Evolutionary conservation across 192 early-diverging fungal species (phyloP).

Genomic region (Paraglomus brasilianum): DNA sequence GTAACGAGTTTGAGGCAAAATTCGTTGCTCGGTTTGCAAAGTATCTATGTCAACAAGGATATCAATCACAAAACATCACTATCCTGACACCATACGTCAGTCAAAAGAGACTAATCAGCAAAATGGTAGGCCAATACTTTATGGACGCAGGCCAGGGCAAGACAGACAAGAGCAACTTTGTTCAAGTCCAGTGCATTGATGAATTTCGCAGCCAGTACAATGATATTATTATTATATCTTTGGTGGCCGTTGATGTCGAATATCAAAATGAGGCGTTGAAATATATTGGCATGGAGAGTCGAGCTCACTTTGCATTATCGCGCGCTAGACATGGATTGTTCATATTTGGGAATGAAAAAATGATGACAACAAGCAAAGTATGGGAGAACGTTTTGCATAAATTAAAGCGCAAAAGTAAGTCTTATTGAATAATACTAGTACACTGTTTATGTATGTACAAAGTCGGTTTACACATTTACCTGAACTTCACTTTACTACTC

Average conservation of each 20-base stretch:
- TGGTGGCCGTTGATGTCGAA: conserved; percentile 66
- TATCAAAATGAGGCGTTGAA: conserved; percentile 77
- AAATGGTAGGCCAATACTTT: conserved; percentile 30
- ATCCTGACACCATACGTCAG: conserved; percentile 53
- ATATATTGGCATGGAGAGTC: conserved; percentile 65
- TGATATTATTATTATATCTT: conserved; percentile 92
- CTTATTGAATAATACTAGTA: background rate
- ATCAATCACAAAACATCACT: conserved; percentile 36
- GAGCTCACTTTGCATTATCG: conserved; percentile 52
- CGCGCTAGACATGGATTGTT: conserved; percentile 54
- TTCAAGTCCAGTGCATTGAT: conserved; percentile 89
- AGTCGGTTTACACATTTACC: background rate
- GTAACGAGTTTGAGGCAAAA: conserved; percentile 36
- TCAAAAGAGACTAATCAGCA: conserved; percentile 42
- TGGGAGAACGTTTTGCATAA: conserved; percentile 34
- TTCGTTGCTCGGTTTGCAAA: conserved; percentile 30
- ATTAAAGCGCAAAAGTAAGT: background rate
- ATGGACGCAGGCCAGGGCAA: background rate
- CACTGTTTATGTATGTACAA: background rate
- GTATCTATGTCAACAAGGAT: conserved; percentile 41
- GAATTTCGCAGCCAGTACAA: conserved; percentile 97
- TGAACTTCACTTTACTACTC: background rate
- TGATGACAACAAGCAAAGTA: conserved; percentile 45
- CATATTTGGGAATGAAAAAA: conserved; percentile 49
- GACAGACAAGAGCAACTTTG: conserved; percentile 39